A percentile compares a stretch with the other conserved stretches of the same genome.
phyloP scores from a whole-genome alignment of 805 yeast species.

The Schwanniomyces polymorphus region DNA sequence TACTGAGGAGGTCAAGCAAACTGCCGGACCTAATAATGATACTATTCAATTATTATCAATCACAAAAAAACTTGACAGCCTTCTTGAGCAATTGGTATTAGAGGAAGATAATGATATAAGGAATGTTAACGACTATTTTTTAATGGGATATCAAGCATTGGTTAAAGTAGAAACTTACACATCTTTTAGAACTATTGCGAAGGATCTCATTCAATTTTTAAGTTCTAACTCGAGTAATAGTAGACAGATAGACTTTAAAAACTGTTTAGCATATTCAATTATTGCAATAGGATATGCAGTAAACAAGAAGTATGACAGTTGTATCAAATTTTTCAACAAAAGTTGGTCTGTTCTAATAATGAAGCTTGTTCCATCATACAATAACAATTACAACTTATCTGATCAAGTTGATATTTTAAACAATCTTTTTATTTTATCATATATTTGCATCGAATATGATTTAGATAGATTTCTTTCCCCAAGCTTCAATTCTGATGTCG shows the following conservation, averaged over 20 bases:
- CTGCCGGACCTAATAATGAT: constrained; percentile 11
- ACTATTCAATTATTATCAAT: constrained; percentile 28
- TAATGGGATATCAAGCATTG: constrained; percentile 27
- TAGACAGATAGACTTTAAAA: constrained; percentile 27
- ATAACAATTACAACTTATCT: constrained; percentile 21
- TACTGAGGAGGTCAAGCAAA: background rate
- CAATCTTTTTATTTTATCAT: constrained; percentile 45
- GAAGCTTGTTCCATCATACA: constrained; percentile 33
- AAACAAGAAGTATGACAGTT: constrained; percentile 25
- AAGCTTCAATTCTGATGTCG: constrained; percentile 40
- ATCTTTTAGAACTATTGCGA: constrained; percentile 18
- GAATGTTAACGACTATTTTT: constrained; percentile 23
- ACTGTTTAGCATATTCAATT: constrained; percentile 42
- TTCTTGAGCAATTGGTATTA: constrained; percentile 11
- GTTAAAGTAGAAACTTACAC: constrained; percentile 3
- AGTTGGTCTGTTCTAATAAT: constrained; percentile 45
- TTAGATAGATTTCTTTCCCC: constrained; percentile 17
- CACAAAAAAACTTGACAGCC: constrained; percentile 21
- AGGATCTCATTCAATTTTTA: constrained; percentile 21
- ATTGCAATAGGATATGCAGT: constrained; percentile 43
- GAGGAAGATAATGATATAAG: constrained; percentile 5
- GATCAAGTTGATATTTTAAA: constrained; percentile 42
- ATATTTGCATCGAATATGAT: constrained; percentile 41
- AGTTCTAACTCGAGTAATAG: constrained; percentile 12
- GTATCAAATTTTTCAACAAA: constrained; percentile 40